Evolutionary conservation across 1,284 basidiomycete species (phyloP), one percentile per base, ranked within the genome.

Genomic region (Apiotrichum domesticum): DNA sequence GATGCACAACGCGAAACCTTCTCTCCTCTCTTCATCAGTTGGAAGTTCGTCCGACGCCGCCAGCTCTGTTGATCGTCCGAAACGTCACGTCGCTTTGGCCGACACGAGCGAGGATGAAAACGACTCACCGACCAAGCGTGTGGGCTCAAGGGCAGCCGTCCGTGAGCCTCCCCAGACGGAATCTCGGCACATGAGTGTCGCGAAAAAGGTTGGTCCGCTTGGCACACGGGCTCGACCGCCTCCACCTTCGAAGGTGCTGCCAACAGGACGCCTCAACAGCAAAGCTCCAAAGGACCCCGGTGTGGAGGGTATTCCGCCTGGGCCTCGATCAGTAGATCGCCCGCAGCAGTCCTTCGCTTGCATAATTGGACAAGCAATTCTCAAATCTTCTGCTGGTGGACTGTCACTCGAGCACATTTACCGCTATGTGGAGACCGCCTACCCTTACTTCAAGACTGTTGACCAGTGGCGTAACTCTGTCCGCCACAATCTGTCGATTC

Each of bases 371-470:
- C 92, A 94, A 66, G 95, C 95, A 6, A 87, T 98, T 61, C 80
- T 94, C 56, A 87, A 89, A 11, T 91, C 90, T 1, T 83, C 85
- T 0, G 83, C 87, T 41, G 87, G 90, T 65, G 86, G 88, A 41
- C 83, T 98, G 37, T 92, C 91, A 0, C 80, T 98, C 32, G 90
- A 94, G 67, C 93, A 98, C 72, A 95, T 98, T 61, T 98, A 98
- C 71, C 86, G 89, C 68, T 98, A 86, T 82, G 95, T 98, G 68
- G 90, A 89, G 58, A 89, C 88, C 42, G 90, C 90, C 4, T 94
- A 92, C 74, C 93, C 95, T 0, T 87, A 87, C 73, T 98, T 92
- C 79, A 91, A 91, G 73, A 86, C 87, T 45, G 88, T 88, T 41
- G 93, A 96, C 67, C 94, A 91, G 33, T 97, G 93, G 93, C 72